Evolutionary conservation across 2,329 filamentous ascomycete genomes (phyloP).

Genomic region (Trichoderma citrinoviride): DNA sequence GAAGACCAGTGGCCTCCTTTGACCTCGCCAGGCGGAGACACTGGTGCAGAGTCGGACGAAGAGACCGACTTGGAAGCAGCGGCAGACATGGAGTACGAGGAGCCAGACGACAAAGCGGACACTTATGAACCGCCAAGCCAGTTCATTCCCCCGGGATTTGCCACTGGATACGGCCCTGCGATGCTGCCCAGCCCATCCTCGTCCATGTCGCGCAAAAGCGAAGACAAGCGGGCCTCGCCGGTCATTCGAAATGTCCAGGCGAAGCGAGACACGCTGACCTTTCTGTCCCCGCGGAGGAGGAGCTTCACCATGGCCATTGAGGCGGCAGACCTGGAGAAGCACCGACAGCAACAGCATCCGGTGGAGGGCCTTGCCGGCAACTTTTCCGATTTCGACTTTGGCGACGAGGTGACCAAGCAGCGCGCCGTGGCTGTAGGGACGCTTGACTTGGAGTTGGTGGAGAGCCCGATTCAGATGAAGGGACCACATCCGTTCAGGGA

Average conservation of each 20-base stretch:
- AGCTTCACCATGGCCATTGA: slow-evolving; percentile 48
- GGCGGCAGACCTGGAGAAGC: slow-evolving; percentile 24
- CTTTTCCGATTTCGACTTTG: slow-evolving; percentile 41
- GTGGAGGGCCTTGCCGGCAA: slow-evolving; percentile 39
- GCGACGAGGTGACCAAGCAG: slow-evolving; percentile 31
- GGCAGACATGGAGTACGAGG: slow-evolving; percentile 26
- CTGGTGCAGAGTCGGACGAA: not conserved
- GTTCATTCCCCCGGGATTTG: slow-evolving; percentile 30
- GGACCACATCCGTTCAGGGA: slow-evolving; percentile 14
- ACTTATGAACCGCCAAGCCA: slow-evolving; percentile 18
- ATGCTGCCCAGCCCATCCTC: slow-evolving; percentile 44
- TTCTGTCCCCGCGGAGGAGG: slow-evolving; percentile 44
- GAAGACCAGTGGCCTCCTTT: slow-evolving; percentile 27
- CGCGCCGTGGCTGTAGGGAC: slow-evolving; percentile 13
- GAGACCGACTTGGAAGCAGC: not conserved
- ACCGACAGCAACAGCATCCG: slow-evolving; percentile 27
- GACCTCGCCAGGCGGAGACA: not conserved
- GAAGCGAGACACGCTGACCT: slow-evolving; percentile 50
- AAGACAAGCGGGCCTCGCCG: slow-evolving; percentile 43
- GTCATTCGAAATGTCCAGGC: slow-evolving; percentile 49
- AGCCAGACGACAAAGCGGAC: not conserved
- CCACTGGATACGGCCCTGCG: slow-evolving; percentile 27
- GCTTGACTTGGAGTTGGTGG: slow-evolving; percentile 15
- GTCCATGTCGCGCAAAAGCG: slow-evolving; percentile 41
- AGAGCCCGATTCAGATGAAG: slow-evolving; percentile 20